Base-by-base conservation (phyloP, 306 rosid species). In the Vachellia collinsii region DNA sequence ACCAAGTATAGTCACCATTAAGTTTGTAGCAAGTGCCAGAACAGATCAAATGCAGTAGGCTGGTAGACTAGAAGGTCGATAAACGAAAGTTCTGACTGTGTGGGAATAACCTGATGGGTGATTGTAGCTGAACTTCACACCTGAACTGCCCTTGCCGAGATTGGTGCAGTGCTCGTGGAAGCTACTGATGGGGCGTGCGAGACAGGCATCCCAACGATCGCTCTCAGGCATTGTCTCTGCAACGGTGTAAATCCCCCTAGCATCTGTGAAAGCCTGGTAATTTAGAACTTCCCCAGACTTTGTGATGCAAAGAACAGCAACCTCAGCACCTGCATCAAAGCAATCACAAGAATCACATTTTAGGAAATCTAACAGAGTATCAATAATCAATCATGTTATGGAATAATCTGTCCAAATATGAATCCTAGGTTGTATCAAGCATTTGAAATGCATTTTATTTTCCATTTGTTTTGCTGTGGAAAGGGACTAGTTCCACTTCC, bases 201-300 rank as follows among this genome's bases (percentile, higher is more conserved):
- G 96, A 79, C 98, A 95, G 3, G 96, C 96, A 50, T 95, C 99
- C 98, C 98, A 95, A 6, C 99, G 92, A 77, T 93, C 97, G 17
- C 93, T 95, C 87, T 91, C 97, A 0, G 99, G 97, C 97, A 93
- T 93, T 0, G 98, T 95, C 87, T 95, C 98, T 0, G 98, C 98
- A 54, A 95, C 97, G 0, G 95, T 86, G 86, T 93, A 95, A 66
- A 87, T 70, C 64, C 99, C 99, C 80, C 79, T 95, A 0, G 86
- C 81, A 71, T 95, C 84, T 7, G 97, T 90, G 34, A 29, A 29
- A 29, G 99, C 98, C 81, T 95, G 98, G 78, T 93, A 95, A 70
- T 93, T 93, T 73, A 95, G 85, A 87, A 95, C 98, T 61, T 93
- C 97, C 81, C 98, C 93, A 0, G 98, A 91, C 77, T 92, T 95